Base-by-base conservation (phyloP, 2,329 filamentous ascomycete species). In the Beauveria australis region DNA sequence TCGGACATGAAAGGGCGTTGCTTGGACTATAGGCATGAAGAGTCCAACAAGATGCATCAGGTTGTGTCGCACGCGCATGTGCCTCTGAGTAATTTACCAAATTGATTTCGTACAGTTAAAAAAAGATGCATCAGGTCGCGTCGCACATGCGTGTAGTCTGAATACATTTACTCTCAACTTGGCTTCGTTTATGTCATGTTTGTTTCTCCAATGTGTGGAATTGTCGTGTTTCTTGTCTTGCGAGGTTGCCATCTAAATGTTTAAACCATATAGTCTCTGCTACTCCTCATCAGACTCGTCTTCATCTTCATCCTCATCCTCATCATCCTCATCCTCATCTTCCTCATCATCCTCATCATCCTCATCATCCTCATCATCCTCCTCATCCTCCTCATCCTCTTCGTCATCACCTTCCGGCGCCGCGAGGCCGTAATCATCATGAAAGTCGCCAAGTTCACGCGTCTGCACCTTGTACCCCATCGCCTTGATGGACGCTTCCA, bases 341-440 rank as follows among this genome's bases (percentile, higher is more conserved):
- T 78, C 79, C 1, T 53, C 43, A 14, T 69, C 67, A 0, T 76
- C 64, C 3, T 73, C 73, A 1, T 76, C 75, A 1, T 73, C 73
- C 1, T 75, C 76, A 3, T 84, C 81, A 0, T 80, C 79, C 0
- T 81, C 79, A 0, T 77, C 77, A 0, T 79, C 78, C 0, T 78
- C 79, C 1, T 81, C 79, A 0, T 86, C 85, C 0, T 86, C 86
- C 0, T 86, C 86, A 0, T 81, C 81, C 0, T 83, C 82, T 0
- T 83, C 83, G 2, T 84, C 85, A 4, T 84, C 83, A 0, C 81
- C 85, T 3, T 81, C 82, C 2, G 78, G 79, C 2, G 80, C 81
- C 71, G 89, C 82, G 52, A 97, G 75, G 0, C 93, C 93, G 71
- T 97, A 97, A 68, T 92, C 90, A 64, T 97, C 91, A 72, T 95